These are phyloP conservation scores for Protoeuglena noctilucae DNA, from an alignment of 139 green algal genomes.

Conservation along the genomic window DNA sequence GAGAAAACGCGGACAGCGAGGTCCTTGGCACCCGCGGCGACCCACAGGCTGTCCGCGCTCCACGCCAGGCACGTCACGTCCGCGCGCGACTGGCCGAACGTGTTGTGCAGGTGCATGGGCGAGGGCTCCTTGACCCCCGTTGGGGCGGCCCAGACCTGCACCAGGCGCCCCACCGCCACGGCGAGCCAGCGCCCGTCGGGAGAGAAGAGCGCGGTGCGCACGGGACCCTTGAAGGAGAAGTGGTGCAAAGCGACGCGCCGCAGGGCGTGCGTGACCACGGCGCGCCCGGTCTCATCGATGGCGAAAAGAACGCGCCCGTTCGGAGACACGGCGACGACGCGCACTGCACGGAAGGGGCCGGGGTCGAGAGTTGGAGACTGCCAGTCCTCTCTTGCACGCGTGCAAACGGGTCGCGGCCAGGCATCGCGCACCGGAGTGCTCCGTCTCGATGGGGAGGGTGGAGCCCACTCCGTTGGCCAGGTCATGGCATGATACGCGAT, in stretches of 20 bases:
- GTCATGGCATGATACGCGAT: no score
- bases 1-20: slow-evolving; percentile 44
- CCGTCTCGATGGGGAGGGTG: no score
- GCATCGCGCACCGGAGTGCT: no score
- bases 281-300: slow-evolving; percentile 63
- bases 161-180: slow-evolving; percentile 54
- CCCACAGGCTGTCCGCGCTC: slow-evolving; percentile 47
- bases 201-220: slow-evolving; percentile 63
- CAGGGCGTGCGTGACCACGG: slow-evolving; percentile 39
- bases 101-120: slow-evolving; percentile 79
- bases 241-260: slow-evolving; percentile 71
- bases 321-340: slow-evolving; percentile 53
- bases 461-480: no score
- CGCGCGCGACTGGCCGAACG: slow-evolving; percentile 61
- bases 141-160: slow-evolving; percentile 83
- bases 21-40: slow-evolving; percentile 55
- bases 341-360: slow-evolving; percentile 24
- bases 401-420: no score
- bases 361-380: no score
- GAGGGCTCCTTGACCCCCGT: slow-evolving; percentile 56
- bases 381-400: no score
- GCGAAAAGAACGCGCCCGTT: slow-evolving; percentile 66
- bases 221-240: slow-evolving; percentile 73
- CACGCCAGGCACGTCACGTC: slow-evolving; percentile 79
- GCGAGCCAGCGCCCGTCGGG: slow-evolving; percentile 77